A percentile compares a stretch with the other conserved stretches of the same genome.
Evolutionary conservation across 768 basidiomycete genomes (phyloP).

Genomic region (Rhodotorula graminis): DNA sequence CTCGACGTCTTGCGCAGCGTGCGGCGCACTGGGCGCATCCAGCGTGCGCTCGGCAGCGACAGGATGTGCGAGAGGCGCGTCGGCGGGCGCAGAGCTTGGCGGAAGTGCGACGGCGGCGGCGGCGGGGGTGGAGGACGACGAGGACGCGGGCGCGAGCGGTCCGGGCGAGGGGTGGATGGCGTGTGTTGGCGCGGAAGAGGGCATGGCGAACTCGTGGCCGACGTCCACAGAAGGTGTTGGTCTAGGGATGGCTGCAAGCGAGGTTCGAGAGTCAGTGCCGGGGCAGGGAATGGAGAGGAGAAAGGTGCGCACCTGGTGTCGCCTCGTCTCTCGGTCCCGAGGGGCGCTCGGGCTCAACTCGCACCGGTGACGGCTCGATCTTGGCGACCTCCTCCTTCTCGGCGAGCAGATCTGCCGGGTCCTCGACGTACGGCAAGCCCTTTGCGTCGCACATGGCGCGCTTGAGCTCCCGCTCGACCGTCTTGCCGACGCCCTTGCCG

Average conservation of each 20-base stretch:
- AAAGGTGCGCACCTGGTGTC: background rate
- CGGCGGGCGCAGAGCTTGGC: too few relatives aligned
- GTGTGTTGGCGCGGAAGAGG: too few relatives aligned
- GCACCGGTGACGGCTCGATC: background rate
- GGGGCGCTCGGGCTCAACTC: background rate
- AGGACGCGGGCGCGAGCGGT: too few relatives aligned
- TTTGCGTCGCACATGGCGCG: background rate
- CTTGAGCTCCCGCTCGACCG: slow-evolving; percentile 6
- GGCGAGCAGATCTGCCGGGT: background rate
- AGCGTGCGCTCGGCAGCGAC: background rate
- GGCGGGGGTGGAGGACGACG: too few relatives aligned
- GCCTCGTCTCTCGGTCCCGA: too few relatives aligned
- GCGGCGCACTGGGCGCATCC: background rate
- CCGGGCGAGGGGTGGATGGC: too few relatives aligned
- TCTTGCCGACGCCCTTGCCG: background rate
- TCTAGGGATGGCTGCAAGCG: too few relatives aligned
- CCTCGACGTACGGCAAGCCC: background rate
- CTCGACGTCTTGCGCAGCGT: background rate
- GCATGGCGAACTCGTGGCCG: too few relatives aligned
- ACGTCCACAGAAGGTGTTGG: too few relatives aligned
- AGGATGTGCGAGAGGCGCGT: background rate
- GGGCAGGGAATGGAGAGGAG: background rate
- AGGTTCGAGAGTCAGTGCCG: background rate
- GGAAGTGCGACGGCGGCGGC: too few relatives aligned
- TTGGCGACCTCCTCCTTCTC: too few relatives aligned